Evolutionary conservation across 139 green algal genomes (phyloP).

Genomic region (Axilococcus clingmanii): DNA sequence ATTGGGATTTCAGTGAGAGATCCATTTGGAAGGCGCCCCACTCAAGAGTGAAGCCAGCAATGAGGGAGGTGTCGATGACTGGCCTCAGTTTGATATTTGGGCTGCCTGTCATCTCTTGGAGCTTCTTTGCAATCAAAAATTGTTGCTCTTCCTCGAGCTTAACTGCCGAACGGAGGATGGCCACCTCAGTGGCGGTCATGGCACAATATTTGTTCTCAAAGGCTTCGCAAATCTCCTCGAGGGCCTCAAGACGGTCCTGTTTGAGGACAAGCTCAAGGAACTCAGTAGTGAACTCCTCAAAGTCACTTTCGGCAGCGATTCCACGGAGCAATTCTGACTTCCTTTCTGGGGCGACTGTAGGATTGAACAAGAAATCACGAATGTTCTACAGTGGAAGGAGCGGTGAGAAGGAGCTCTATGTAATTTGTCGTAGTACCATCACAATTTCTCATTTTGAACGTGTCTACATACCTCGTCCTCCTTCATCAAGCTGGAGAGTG

Average conservation of each 20-base stretch:
- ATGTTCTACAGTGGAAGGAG: no score
- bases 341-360: constrained; percentile 62
- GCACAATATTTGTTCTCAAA: constrained; percentile 95
- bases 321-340: constrained; percentile 83
- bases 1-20: constrained; percentile 88
- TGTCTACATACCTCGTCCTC: constrained; percentile 37
- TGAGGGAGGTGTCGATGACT: constrained; percentile 82
- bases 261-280: constrained; percentile 95
- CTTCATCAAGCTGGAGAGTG: constrained; percentile 55
- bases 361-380: constrained; percentile 76
- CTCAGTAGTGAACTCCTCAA: constrained; percentile 81
- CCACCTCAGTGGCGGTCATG: constrained; percentile 95
- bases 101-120: constrained; percentile 91
- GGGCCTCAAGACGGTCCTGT: constrained; percentile 69
- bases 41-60: constrained; percentile 94
- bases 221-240: constrained; percentile 78
- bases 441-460: no score
- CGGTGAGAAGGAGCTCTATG: constrained; percentile 6
- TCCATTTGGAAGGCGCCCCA: constrained; percentile 93
- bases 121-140: constrained; percentile 99
- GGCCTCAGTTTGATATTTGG: constrained; percentile 99
- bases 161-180: constrained; percentile 81
- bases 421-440: background rate
- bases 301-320: constrained; percentile 70
- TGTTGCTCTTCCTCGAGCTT: constrained; percentile 99